Evolutionary conservation across 148 eudicot genomes (phyloP), one percentile per base, ranked within the genome.

Genomic region (Rhododendron henanense): DNA sequence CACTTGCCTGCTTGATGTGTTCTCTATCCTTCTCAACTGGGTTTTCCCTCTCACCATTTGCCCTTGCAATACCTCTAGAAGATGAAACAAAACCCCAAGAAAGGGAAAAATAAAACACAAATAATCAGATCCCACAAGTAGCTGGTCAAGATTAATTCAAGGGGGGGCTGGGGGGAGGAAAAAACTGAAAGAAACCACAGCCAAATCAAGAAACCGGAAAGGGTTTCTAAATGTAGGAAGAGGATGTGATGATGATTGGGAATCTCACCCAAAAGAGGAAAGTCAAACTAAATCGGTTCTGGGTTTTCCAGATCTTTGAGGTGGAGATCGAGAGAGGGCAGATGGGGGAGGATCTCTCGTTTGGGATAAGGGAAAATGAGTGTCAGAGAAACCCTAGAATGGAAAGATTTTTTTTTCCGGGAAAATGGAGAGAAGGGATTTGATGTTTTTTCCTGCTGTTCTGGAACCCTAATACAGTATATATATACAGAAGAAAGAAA

Each of bases 11-110:
- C 93, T 94, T 75, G 93, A 87, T 73, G 90, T 92, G 84, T 94
- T 94, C 89, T 94, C 96, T 73, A 94, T 94, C 76, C 94, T 94
- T 81, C 90, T 94, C 93, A 94, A 87, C 89, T 92, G 92, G 5
- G 92, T 90, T 87, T 92, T 94, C 18, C 96, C 93, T 50, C 96
- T 92, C 89, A 94, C 96, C 96, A 94, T 93, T 6, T 85, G 48
- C 88, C 39, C n/a, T 1, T 1, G 6, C 0, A 8, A 4, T n/a
- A 63, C 31, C 37, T 25, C 21, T 14, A 41, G 0, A 21, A 5
- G 28, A 55, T 15, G 15, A 71, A 48, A 47, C 4, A 83, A 45
- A n/a, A 1, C 16, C 16, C 31, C 28, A 48, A 15, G 10, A 69
- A 71, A 73, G 78, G 5, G 63, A 71, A 45, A 47, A 65, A 79